Conservation (phyloP, 305 asterid species). For the Plantago lanceolata region DNA sequence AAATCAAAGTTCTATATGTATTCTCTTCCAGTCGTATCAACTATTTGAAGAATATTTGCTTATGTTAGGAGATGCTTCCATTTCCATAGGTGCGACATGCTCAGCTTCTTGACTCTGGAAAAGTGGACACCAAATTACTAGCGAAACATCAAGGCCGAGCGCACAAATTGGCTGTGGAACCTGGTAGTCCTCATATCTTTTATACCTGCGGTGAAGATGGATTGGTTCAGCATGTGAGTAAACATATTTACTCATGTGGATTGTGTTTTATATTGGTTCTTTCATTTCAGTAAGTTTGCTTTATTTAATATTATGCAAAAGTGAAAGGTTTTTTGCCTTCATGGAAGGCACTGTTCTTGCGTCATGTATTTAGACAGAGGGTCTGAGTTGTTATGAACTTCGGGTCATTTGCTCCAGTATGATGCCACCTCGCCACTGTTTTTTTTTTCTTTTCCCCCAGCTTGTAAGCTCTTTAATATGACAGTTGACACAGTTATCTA, state of each 20-base stretch:
- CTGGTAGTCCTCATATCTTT: slow-evolving; percentile 74
- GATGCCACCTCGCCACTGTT: background rate
- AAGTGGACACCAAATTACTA: slow-evolving; percentile 63
- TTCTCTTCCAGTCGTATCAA: slow-evolving; percentile 11
- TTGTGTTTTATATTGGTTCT: background rate
- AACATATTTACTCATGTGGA: slow-evolving; percentile 3
- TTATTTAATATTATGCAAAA: background rate
- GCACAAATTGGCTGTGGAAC: slow-evolving; percentile 82
- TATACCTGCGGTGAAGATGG: slow-evolving; percentile 97
- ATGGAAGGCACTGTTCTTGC: background rate
- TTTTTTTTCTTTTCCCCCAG: background rate
- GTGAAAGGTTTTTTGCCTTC: background rate
- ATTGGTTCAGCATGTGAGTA: slow-evolving; percentile 80
- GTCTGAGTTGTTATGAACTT: slow-evolving; percentile 1
- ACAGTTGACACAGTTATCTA: slow-evolving; percentile 17
- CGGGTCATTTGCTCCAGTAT: background rate
- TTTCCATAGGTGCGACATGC: slow-evolving; percentile 67
- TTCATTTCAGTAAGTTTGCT: background rate
- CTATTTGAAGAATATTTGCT: slow-evolving; percentile 14
- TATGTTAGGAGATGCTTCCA: slow-evolving; percentile 11
- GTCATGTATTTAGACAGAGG: background rate
- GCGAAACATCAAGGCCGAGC: slow-evolving; percentile 65
- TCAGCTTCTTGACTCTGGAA: slow-evolving; percentile 56
- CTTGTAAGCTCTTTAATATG: slow-evolving; percentile 19
- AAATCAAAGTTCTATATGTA: slow-evolving; percentile 6